phyloP scores from a whole-genome alignment of 1,284 basidiomycete species.

The Cystobasidium sp. region DNA sequence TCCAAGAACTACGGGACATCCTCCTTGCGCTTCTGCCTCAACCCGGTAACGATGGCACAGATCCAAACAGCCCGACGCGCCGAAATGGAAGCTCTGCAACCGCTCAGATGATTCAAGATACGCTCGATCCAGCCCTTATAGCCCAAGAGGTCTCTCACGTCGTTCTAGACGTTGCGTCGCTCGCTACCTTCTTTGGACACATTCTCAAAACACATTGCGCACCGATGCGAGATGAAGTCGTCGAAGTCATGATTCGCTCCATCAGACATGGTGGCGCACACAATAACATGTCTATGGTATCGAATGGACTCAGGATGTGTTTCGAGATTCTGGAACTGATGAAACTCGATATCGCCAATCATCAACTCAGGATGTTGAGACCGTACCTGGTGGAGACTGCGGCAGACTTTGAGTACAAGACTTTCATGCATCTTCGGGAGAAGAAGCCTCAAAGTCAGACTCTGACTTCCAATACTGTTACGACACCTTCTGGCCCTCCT shows the following conservation, averaged over 20 bases:
- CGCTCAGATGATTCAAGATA: constrained; percentile 58
- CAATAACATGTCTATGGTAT: constrained; percentile 63
- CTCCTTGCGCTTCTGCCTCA: constrained; percentile 75
- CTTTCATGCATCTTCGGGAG: constrained; percentile 69
- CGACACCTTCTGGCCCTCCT: not conserved
- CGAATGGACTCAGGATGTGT: constrained; percentile 77
- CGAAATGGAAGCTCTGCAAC: constrained; percentile 37
- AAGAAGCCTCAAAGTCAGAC: constrained; percentile 57
- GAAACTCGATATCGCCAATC: constrained; percentile 95
- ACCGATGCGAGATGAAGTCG: constrained; percentile 82
- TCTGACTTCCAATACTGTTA: not conserved
- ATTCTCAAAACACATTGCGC: constrained; percentile 89
- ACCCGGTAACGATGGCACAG: constrained; percentile 44
- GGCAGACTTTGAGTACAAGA: constrained; percentile 76
- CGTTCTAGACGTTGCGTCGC: constrained; percentile 77
- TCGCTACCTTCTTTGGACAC: constrained; percentile 77
- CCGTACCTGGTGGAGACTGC: constrained; percentile 82
- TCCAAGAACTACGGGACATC: constrained; percentile 78
- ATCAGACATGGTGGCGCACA: constrained; percentile 62
- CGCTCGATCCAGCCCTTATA: constrained; percentile 66
- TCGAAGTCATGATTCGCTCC: constrained; percentile 77
- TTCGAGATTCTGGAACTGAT: constrained; percentile 91
- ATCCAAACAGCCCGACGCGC: not conserved
- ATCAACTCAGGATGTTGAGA: constrained; percentile 84
- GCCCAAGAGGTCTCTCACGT: constrained; percentile 77